Base-by-base conservation (phyloP, 768 basidiomycete genomes). In the Suillus subaureus region DNA sequence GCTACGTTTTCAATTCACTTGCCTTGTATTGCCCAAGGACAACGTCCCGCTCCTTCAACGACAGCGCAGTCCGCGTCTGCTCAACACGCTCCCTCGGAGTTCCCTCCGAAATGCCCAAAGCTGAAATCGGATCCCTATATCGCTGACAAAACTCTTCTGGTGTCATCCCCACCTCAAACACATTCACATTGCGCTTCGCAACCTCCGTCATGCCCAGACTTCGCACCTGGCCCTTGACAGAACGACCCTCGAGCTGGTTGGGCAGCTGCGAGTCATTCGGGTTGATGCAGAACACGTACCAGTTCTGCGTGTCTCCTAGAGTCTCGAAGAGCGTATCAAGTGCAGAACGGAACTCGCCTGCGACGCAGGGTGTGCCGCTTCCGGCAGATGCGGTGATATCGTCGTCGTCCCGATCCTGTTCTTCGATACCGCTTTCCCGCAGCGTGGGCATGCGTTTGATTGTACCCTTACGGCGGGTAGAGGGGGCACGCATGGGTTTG, bases 221-320 rank as follows among this genome's bases (percentile, higher is more conserved):
- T 60, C 92, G 84, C 43, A 99, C 90, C 78, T 99, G 97, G 0
- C 93, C 92, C 76, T 96, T 97, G 58, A 98, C 91, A 47, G 91
- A 89, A 54, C 96, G 83, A 13, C 93, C 92, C 80, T 99, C 97
- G 61, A 98, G 81, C 74, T 98, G 96, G 74, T 95, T 94, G 45
- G 96, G 95, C 23, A 98, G 79, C 73, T 97, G 97, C 31, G 94
- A 90, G 79, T 98, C 96, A 73, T 99, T 99, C 5, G 96, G 95
- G 74, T 92, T 95, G 70, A 99, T 78, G 72, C 95, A 97, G 78
- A 97, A 94, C 21, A 97, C 84, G 70, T 89, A 91, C 96, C 96
- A 98, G 2, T 87, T 80, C 78, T 96, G 92, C 18, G 94, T 92
- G 70, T 97, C 96, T 62, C 91, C 89, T 31, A 98, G 81, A 1